Evolutionary conservation across 2,329 filamentous ascomycete genomes (phyloP), one percentile per base, ranked within the genome.

Genomic region (Pochonia chlamydosporia): DNA sequence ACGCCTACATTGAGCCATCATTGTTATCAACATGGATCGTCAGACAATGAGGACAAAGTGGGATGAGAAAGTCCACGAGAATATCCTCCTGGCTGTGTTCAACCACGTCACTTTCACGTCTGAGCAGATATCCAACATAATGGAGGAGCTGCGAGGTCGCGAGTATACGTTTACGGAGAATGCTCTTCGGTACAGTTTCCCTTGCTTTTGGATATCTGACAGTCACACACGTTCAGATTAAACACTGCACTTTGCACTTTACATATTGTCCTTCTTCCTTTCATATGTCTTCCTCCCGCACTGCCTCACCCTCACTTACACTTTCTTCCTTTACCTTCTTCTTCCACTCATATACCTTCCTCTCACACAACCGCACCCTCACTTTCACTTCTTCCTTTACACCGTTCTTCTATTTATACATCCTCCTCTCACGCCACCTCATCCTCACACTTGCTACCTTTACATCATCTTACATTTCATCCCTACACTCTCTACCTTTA

Each of bases 71-170:
- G 63, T 68, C 16, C 71, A 76, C 40, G 59, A 71, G 49, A 70
- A 71, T 35, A 67, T 77, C 36, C 62, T 78, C 30, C 47, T 68
- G 6, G 65, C 64, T 24, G 49, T 76, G 21, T 56, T 70, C n/a
- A 61, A 65, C 23, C 58, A 65, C 6, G 52, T 69, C 46, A 65
- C 61, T 31, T 63, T 69, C 3, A 58, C 51, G 3, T 33, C 51
- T 0, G 55, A 55, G 1, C 61, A 69, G 10, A 68, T 64, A 54
- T 37, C 55, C 20, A 59, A 63, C n/a, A 58, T 74, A 6, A 62
- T 72, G 55, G 56, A 56, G 0, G 56, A 70, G 4, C 58, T 75
- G 33, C 54, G 59, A 0, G 57, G 52, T 5, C 61, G 63, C 47
- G 71, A 70, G 9, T 72, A 74, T 46, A 53, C 54, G 1, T 74